A percentile compares a stretch with the other conserved stretches of the same genome.
phyloP scores from a whole-genome alignment of 1,139 yeast species.

The Sugiyamaella grinbergsii region DNA sequence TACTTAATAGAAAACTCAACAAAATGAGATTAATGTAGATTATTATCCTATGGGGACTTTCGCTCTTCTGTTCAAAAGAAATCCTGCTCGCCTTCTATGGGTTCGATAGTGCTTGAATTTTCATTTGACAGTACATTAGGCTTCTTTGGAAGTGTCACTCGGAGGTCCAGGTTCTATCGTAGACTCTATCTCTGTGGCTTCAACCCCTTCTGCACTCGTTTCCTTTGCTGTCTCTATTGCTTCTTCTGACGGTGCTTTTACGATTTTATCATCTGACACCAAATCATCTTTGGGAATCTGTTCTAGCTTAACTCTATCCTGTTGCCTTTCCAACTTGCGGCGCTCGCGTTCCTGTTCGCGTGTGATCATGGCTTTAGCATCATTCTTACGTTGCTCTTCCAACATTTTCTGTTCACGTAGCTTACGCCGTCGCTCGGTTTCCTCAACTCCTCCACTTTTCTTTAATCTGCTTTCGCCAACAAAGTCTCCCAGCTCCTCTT shows the following conservation, averaged over 20 bases:
- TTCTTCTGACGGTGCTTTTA: too few species aligned
- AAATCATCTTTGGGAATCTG: conserved; percentile 6
- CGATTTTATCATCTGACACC: background rate
- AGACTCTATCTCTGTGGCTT: too few species aligned
- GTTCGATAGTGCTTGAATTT: too few species aligned
- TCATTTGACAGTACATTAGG: too few species aligned
- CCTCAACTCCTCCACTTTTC: conserved; percentile 86
- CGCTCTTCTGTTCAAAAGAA: background rate
- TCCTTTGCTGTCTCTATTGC: background rate
- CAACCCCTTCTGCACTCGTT: background rate
- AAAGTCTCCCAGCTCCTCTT: conserved; percentile 84
- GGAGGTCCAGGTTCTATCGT: too few species aligned
- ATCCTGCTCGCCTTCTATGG: background rate
- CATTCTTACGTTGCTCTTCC: conserved; percentile 39
- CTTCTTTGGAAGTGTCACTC: too few species aligned
- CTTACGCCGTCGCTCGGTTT: conserved; percentile 69
- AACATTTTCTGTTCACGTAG: conserved; percentile 55
- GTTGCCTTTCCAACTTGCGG: conserved; percentile 7
- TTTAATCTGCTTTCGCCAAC: conserved; percentile 75
- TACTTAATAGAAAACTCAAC: background rate
- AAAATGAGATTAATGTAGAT: background rate
- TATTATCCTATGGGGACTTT: background rate
- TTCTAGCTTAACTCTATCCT: background rate
- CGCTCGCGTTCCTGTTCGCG: conserved; percentile 29
- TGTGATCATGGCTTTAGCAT: conserved; percentile 34